Evolutionary conservation across 805 yeast genomes (phyloP).

Genomic region (Lipomyces starkeyi): DNA sequence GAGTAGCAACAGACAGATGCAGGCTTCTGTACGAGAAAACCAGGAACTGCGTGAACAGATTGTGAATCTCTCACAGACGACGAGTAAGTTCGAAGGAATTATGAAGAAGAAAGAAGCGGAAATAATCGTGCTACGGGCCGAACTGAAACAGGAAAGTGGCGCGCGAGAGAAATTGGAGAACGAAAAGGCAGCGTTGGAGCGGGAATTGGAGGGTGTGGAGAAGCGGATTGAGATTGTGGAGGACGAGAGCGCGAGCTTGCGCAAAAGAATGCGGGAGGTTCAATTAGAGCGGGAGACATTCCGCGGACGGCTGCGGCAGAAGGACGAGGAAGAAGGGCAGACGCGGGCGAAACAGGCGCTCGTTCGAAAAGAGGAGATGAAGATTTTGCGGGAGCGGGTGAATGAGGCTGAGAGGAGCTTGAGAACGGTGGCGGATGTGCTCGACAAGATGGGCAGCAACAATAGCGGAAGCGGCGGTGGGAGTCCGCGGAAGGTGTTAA

Average conservation of each 20-base stretch:
- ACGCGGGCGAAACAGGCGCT: conserved; percentile 3
- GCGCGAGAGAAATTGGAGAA: conserved; percentile 17
- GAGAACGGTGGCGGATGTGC: neutral
- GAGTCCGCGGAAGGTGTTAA: conserved; percentile 5
- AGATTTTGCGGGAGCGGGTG: conserved; percentile 42
- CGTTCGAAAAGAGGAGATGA: conserved; percentile 35
- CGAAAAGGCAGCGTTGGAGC: conserved; percentile 41
- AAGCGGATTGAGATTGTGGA: conserved; percentile 40
- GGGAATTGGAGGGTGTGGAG: conserved; percentile 46
- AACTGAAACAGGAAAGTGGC: conserved; percentile 16
- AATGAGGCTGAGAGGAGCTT: conserved; percentile 16
- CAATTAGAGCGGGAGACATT: conserved; percentile 41
- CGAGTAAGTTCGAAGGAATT: conserved; percentile 47
- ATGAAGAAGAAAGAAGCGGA: conserved; percentile 46
- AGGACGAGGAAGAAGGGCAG: conserved; percentile 30
- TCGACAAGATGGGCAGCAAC: conserved; percentile 4
- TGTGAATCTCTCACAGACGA: conserved; percentile 48
- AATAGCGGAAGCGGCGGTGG: neutral
- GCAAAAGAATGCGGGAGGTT: conserved; percentile 40
- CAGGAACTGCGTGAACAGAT: conserved; percentile 51
- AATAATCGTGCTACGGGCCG: conserved; percentile 31
- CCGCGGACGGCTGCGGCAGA: conserved; percentile 41
- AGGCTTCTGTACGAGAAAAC: conserved; percentile 51
- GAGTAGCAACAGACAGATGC: conserved; percentile 28
- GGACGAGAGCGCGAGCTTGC: conserved; percentile 40